These are phyloP conservation scores for Pisolithus marmoratus DNA, from an alignment of 768 basidiomycete genomes.

Conservation along the genomic window DNA sequence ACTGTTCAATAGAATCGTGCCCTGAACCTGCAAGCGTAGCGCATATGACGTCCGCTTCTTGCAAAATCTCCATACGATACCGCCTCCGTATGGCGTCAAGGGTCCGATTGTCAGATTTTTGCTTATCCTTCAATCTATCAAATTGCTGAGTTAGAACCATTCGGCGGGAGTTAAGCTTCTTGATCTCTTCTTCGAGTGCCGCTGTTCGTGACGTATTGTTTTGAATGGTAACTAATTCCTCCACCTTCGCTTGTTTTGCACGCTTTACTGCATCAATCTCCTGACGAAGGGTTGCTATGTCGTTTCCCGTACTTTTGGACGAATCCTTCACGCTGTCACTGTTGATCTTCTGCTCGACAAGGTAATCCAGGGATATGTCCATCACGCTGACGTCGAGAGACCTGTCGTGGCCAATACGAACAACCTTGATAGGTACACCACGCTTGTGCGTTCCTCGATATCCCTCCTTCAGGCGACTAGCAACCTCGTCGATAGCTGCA, in stretches of 20 bases:
- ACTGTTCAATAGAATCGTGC: slow-evolving; percentile 74
- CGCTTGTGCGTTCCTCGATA: slow-evolving; percentile 52
- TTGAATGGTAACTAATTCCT: slow-evolving; percentile 50
- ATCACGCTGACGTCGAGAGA: slow-evolving; percentile 74
- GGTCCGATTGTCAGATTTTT: slow-evolving; percentile 74
- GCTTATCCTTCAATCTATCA: slow-evolving; percentile 76
- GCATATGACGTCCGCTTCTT: slow-evolving; percentile 91
- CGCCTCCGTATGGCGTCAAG: slow-evolving; percentile 76
- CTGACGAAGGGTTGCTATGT: slow-evolving; percentile 52
- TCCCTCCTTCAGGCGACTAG: slow-evolving; percentile 79
- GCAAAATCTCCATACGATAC: slow-evolving; percentile 67
- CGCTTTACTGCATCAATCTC: slow-evolving; percentile 69
- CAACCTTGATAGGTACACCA: slow-evolving; percentile 64
- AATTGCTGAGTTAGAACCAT: slow-evolving; percentile 61
- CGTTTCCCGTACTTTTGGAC: slow-evolving; percentile 48
- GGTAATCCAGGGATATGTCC: slow-evolving; percentile 80
- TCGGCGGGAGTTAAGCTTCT: slow-evolving; percentile 57
- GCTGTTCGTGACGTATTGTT: slow-evolving; percentile 51
- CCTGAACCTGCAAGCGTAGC: slow-evolving; percentile 91
- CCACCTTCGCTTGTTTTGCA: slow-evolving; percentile 50
- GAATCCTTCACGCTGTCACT: slow-evolving; percentile 31
- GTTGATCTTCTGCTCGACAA: slow-evolving; percentile 75
- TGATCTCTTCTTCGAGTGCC: slow-evolving; percentile 68
- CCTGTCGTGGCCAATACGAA: slow-evolving; percentile 80
- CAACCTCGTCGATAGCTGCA: slow-evolving; percentile 96